Base-by-base conservation (phyloP, 177 flowering plant species). In the Vitis hybrid region DNA sequence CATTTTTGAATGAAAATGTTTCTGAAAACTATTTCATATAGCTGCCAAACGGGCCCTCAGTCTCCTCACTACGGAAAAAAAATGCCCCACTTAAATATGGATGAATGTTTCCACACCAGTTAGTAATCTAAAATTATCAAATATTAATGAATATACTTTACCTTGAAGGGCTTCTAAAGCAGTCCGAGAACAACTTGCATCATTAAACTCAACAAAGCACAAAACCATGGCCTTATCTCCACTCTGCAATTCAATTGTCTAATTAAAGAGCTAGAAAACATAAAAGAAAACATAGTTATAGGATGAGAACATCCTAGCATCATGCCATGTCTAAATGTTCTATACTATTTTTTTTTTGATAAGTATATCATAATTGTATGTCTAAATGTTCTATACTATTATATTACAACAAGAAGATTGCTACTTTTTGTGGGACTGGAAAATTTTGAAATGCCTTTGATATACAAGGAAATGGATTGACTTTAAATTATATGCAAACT, bases 91-190 rank as follows among this genome's bases (percentile, higher is more conserved):
- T 7, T 40, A 40, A 40, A 40, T 40, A 40, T 40, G 2, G 48
- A 40, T 40, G 9, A 0, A 40, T 40, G 48, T 40, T 40, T 40
- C 48, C 48, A 40, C 48, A 40, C 48, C 48, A 40, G 48, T 40
- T 21, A 18, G 17, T 12, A 49, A 2, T 40, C 58, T 52, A 51
- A 67, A 17, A 15, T 35, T 18, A 11, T 35, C 14, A 15, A 40
- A 56, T 46, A 15, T 11, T 58, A 11, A 6, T 17, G 19, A 35
- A 55, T 11, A 46, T 15, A 4, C 18, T 50, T 66, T 74, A 82
- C 85, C 92, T 86, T 92, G 93, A 68, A 92, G 93, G 67, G 97
- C 94, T 72, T 87, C 87, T 83, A 89, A 64, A 57, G 94, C 92
- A 71, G 94, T 90, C 60, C 75, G 40, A 58, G 97, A 93, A 79